Evolutionary conservation across 2,329 filamentous ascomycete species (phyloP).

Genomic region (Lachnellula hyalina): DNA sequence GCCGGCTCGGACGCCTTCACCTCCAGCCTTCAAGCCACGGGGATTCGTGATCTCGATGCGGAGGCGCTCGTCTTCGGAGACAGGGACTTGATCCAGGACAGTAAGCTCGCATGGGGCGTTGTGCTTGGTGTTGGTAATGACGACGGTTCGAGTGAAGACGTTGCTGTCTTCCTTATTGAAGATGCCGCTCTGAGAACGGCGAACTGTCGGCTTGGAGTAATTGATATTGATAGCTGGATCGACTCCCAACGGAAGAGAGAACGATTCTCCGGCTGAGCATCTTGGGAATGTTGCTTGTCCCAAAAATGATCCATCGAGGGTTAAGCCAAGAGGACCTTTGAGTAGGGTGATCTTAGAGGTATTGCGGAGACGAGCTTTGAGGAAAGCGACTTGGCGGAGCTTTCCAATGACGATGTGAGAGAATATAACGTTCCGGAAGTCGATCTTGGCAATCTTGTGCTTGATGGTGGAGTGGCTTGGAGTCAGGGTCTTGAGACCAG

Average conservation of each 20-base stretch:
- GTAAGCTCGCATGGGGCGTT: slow-evolving; percentile 39
- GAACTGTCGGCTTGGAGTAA: slow-evolving; percentile 52
- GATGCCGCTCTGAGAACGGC: slow-evolving; percentile 45
- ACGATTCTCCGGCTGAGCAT: slow-evolving; percentile 48
- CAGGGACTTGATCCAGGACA: slow-evolving; percentile 55
- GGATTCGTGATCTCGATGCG: slow-evolving; percentile 47
- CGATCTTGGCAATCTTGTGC: slow-evolving; percentile 54
- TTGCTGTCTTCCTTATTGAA: slow-evolving; percentile 49
- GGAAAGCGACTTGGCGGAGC: slow-evolving; percentile 53
- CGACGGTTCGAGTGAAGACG: slow-evolving; percentile 44
- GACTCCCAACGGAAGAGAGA: slow-evolving; percentile 52
- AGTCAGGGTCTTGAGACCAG: slow-evolving; percentile 49
- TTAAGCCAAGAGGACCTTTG: slow-evolving; percentile 50
- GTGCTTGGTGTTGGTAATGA: slow-evolving; percentile 46
- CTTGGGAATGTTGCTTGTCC: slow-evolving; percentile 51
- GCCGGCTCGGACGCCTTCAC: slow-evolving; percentile 36
- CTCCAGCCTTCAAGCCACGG: slow-evolving; percentile 39
- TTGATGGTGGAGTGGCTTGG: slow-evolving; percentile 47
- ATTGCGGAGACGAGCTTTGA: slow-evolving; percentile 54
- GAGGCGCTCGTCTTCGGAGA: slow-evolving; percentile 56
- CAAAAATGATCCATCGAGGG: slow-evolving; percentile 58
- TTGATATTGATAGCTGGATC: slow-evolving; percentile 51
- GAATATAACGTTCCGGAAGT: slow-evolving; percentile 47
- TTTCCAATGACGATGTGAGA: slow-evolving; percentile 56
- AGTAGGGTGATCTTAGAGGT: slow-evolving; percentile 50